phyloP scores from a whole-genome alignment of 1,139 yeast species.

The Debaryomyces subglobosus region DNA sequence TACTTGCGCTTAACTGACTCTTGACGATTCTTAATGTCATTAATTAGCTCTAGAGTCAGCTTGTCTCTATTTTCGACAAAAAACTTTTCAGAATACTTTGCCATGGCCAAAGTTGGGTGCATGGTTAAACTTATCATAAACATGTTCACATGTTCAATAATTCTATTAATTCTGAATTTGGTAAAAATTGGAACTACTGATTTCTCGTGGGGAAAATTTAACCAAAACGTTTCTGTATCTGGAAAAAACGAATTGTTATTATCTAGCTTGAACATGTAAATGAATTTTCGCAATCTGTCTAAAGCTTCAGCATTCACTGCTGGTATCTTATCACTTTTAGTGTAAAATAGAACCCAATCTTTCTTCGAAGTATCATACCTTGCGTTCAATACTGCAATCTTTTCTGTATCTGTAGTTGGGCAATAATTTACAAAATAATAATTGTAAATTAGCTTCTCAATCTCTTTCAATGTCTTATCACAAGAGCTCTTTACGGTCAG shows the following conservation, averaged over 20 bases:
- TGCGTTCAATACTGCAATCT: conserved; percentile 35
- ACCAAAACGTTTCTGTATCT: conserved; percentile 39
- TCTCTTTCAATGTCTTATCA: conserved; percentile 35
- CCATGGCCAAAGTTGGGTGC: conserved; percentile 24
- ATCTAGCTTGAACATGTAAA: conserved; percentile 35
- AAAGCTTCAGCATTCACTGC: conserved; percentile 31
- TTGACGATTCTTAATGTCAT: conserved; percentile 22
- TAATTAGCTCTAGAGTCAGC: conserved; percentile 41
- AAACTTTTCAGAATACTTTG: conserved; percentile 48
- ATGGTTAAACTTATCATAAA: conserved; percentile 43
- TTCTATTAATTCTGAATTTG: conserved; percentile 47
- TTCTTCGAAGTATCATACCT: conserved; percentile 33
- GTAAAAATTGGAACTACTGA: conserved; percentile 36
- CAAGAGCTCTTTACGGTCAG: conserved; percentile 33
- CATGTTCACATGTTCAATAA: conserved; percentile 51
- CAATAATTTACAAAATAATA: conserved; percentile 31
- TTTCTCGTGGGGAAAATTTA: conserved; percentile 32
- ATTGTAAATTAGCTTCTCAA: conserved; percentile 50
- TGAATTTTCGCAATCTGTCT: conserved; percentile 41
- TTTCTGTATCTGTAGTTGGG: conserved; percentile 18
- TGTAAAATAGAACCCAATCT: conserved; percentile 40
- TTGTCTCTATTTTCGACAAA: conserved; percentile 24
- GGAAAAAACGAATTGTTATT: conserved; percentile 44
- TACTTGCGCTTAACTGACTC: conserved; percentile 19
- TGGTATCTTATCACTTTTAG: conserved; percentile 20